A percentile compares a stretch with the other conserved stretches of the same genome.
Evolutionary conservation across 1,284 basidiomycete genomes (phyloP).

Genomic region (Ganoderma sp.): DNA sequence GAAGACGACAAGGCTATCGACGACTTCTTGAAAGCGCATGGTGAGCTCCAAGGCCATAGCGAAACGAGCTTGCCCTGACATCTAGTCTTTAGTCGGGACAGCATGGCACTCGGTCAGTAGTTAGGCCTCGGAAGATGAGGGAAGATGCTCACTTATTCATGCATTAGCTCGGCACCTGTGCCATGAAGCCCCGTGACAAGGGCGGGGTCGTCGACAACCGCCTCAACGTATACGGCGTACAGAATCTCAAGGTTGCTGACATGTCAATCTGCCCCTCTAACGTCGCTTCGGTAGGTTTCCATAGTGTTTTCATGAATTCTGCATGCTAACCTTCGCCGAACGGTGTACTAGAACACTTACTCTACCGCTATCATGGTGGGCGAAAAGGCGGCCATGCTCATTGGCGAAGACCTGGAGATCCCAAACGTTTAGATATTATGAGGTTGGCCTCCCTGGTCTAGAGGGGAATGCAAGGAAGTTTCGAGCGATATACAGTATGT

Average conservation of each 20-base stretch:
- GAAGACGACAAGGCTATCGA: constrained; percentile 63
- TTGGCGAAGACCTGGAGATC: constrained; percentile 50
- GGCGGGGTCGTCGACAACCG: constrained; percentile 67
- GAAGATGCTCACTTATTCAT: not conserved
- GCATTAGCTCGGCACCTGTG: constrained; percentile 63
- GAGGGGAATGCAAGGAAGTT: not conserved
- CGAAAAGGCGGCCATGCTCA: constrained; percentile 55
- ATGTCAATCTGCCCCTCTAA: constrained; percentile 47
- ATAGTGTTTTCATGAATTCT: not conserved
- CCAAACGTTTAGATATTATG: not conserved
- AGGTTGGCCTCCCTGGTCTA: no score
- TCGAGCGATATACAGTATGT: not conserved
- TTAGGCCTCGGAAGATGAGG: no score
- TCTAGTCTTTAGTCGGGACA: not conserved
- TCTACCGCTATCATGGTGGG: constrained; percentile 55
- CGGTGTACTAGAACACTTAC: constrained; percentile 48
- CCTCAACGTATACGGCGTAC: constrained; percentile 68
- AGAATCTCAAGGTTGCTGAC: constrained; percentile 64
- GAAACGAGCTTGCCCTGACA: not conserved
- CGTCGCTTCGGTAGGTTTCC: constrained; percentile 21
- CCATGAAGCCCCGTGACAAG: constrained; percentile 63
- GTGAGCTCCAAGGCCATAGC: constrained; percentile 31
- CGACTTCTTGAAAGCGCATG: constrained; percentile 41
- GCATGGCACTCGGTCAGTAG: constrained; percentile 58
- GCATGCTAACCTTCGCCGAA: no score